Evolutionary conservation across 1,284 basidiomycete genomes (phyloP), one percentile per base, ranked within the genome.

Genomic region (Ceratobasidium papillatum): DNA sequence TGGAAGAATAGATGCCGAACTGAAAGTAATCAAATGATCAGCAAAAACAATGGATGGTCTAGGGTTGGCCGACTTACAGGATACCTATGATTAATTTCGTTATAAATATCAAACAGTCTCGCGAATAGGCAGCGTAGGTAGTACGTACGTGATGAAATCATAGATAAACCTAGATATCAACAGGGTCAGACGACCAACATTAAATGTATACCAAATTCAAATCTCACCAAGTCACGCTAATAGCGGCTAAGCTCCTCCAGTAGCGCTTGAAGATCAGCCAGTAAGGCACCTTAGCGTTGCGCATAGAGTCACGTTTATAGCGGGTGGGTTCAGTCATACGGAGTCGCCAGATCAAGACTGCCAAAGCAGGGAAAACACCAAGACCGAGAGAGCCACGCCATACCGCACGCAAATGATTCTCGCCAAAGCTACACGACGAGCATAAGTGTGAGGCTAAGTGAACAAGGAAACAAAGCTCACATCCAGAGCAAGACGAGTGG

Each of bases 371-470:
- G 66, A 98, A 81, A 51, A 91, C 84, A 54, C 96, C 96, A 12
- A 98, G 86, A n/a, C 94, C 95, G 36, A 98, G 87, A 3, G 94
- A 93, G 47, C 95, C 81, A 71, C 96, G 91, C 96, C 94, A 97
- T 3, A 94, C 92, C 3, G 90, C 91, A 30, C 92, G 88, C 36
- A 96, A 88, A 80, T 96, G 94, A 77, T 93, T 81, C 74, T 89
- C 82, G 45, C 94, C 92, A 77, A 92, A 95, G 77, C 90, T 92
- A 66, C 9, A 22, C 22, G 11, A 54, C n/a, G 17, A 62, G 45
- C 32, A n/a, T 59, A 22, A 74, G 49, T 56, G 27, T 1, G 14
- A n/a, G 11, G n/a, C 43, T 32, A 41, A 3, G 4, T 7, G 36
- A 8, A 19, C 12, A 54, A 45, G 8, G 45, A 12, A 17, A 3